Evolutionary conservation across 1,284 basidiomycete species (phyloP).

Genomic region (Mycosarcoma mackinlayi): DNA sequence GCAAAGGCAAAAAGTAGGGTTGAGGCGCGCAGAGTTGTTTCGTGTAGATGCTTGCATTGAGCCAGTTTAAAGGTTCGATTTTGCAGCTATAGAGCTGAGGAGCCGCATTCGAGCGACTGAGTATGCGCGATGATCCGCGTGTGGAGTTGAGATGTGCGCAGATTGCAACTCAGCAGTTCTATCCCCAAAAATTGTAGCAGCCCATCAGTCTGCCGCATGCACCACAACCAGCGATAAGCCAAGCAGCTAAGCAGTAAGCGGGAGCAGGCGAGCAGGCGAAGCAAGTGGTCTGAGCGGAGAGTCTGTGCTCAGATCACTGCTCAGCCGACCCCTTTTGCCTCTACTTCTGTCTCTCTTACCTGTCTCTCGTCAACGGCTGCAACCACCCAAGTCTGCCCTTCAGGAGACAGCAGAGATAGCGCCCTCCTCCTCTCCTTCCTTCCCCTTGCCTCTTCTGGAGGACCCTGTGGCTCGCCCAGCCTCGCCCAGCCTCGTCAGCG

Average conservation of each 20-base stretch:
- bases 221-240: slow-evolving; percentile 7
- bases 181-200: slow-evolving; percentile 6
- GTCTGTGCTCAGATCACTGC: slow-evolving; percentile 8
- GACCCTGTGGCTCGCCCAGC: too few relatives aligned
- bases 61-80: too few relatives aligned
- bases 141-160: slow-evolving; percentile 35
- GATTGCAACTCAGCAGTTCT: slow-evolving; percentile 21
- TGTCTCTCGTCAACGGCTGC: too few relatives aligned
- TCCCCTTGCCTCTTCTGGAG: neutral
- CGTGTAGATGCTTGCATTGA: too few relatives aligned
- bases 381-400: too few relatives aligned
- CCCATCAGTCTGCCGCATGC: slow-evolving; percentile 19
- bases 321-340: slow-evolving; percentile 21
- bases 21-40: too few relatives aligned
- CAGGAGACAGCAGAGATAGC: too few relatives aligned
- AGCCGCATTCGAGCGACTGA: neutral
- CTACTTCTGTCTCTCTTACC: neutral
- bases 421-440: slow-evolving; percentile 1
- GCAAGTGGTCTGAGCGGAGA: neutral
- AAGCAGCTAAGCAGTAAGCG: neutral
- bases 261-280: neutral
- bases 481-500: slow-evolving; percentile 17
- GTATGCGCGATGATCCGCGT: slow-evolving; percentile 36
- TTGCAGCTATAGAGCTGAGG: too few relatives aligned
- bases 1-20: too few relatives aligned